Evolutionary conservation across 176 grass and related monocot genomes (phyloP).

Genomic region (Lolium rigidum): DNA sequence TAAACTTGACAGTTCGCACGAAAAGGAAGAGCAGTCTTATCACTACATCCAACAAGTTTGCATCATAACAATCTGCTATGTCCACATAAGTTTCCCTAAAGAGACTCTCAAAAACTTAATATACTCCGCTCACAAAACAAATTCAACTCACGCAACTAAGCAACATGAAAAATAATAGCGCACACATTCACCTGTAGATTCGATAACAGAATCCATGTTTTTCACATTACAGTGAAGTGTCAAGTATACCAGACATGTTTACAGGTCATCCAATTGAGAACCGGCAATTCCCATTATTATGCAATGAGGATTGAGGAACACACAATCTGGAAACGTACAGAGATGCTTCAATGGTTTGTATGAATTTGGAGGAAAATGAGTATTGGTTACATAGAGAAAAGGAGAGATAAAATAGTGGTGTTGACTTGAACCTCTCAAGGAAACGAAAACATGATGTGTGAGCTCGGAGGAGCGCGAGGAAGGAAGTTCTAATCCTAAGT

Average conservation of each 20-base stretch:
- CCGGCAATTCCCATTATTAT: neutral
- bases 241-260: neutral
- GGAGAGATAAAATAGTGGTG: neutral
- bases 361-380: neutral
- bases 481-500: too few species aligned
- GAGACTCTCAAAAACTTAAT: neutral
- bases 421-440: neutral
- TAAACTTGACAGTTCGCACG: neutral
- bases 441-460: neutral
- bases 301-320: neutral
- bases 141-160: neutral
- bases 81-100: neutral
- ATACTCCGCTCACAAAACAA: neutral
- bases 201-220: neutral
- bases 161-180: neutral
- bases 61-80: neutral
- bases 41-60: neutral
- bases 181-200: constrained; percentile 4
- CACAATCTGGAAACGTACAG: neutral
- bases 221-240: neutral
- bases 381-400: neutral
- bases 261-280: neutral
- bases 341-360: neutral
- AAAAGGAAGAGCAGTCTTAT: neutral
- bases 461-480: too few species aligned